Conservation (phyloP, 768 basidiomycete species). For the Naganishia randhawae region DNA sequence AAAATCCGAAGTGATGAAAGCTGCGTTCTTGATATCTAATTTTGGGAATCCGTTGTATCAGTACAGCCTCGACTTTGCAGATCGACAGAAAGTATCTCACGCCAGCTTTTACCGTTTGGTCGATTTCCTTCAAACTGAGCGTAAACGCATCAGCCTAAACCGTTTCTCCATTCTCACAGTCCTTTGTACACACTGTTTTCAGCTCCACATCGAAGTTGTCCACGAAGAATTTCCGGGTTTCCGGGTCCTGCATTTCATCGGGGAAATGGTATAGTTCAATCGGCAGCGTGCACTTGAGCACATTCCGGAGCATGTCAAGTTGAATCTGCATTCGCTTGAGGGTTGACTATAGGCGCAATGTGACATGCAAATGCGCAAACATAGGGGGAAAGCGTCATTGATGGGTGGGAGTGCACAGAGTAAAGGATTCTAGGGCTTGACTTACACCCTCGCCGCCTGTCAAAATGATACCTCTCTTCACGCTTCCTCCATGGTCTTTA, state of each 20-base stretch:
- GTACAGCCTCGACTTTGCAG: too few relatives aligned
- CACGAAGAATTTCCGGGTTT: slow-evolving; percentile 35
- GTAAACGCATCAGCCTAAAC: not conserved
- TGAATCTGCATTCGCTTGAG: slow-evolving; percentile 45
- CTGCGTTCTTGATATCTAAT: slow-evolving; percentile 45
- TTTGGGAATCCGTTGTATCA: not conserved
- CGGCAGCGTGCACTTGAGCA: slow-evolving; percentile 49
- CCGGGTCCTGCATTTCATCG: slow-evolving; percentile 47
- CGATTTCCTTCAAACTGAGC: slow-evolving; percentile 8
- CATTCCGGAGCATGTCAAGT: slow-evolving; percentile 50
- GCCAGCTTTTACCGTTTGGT: slow-evolving; percentile 42
- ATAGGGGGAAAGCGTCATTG: not conserved
- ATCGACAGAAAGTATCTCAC: slow-evolving; percentile 22
- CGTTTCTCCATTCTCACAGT: slow-evolving; percentile 15
- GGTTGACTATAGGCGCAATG: slow-evolving; percentile 43
- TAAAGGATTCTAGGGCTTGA: not conserved
- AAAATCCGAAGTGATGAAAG: slow-evolving; percentile 44
- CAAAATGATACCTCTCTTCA: slow-evolving; percentile 42
- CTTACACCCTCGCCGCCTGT: slow-evolving; percentile 44
- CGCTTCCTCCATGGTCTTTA: slow-evolving; percentile 28
- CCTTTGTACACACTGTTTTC: slow-evolving; percentile 33
- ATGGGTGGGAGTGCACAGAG: not conserved
- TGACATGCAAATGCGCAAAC: not conserved
- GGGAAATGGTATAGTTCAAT: slow-evolving; percentile 54
- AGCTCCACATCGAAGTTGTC: slow-evolving; percentile 46